Percentiles rank a stretch among this genome's conserved stretches.
Evolutionary conservation across 768 basidiomycete species (phyloP).

Genomic region (Boletus vermiculosoides): DNA sequence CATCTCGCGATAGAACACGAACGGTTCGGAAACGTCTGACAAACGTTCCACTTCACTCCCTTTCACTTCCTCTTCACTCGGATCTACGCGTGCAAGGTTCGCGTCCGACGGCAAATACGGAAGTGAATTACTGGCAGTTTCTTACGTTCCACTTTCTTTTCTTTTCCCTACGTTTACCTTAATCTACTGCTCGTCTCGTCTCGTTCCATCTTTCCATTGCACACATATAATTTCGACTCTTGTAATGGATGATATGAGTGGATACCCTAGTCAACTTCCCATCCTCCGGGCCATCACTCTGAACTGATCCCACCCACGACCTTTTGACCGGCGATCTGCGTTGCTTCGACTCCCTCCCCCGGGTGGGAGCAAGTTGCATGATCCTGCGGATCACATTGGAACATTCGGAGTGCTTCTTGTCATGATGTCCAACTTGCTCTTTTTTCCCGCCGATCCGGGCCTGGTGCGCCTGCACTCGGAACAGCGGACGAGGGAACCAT

Average conservation of each 20-base stretch:
- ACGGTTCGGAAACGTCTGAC: background rate
- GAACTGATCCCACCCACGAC: background rate
- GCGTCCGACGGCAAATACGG: background rate
- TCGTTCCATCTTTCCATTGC: background rate
- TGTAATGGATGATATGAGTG: constrained; percentile 15
- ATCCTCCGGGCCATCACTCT: background rate
- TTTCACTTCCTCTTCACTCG: background rate
- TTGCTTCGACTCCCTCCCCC: background rate
- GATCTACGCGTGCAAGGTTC: background rate
- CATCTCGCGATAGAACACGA: constrained; percentile 34
- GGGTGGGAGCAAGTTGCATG: background rate
- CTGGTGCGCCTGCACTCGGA: no score
- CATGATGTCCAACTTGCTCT: background rate
- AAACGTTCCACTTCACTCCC: background rate
- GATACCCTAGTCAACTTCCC: constrained; percentile 5
- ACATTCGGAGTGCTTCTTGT: background rate
- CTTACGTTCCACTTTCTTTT: background rate
- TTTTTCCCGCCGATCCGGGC: background rate
- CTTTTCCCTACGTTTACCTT: constrained; percentile 2
- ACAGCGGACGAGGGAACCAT: no score
- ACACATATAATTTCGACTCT: constrained; percentile 10
- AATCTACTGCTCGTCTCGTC: background rate
- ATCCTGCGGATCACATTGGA: background rate
- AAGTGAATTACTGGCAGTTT: background rate
- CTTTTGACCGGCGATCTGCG: background rate